phyloP scores from a whole-genome alignment of 2,329 filamentous ascomycete species.

The Leptographium procerum region DNA sequence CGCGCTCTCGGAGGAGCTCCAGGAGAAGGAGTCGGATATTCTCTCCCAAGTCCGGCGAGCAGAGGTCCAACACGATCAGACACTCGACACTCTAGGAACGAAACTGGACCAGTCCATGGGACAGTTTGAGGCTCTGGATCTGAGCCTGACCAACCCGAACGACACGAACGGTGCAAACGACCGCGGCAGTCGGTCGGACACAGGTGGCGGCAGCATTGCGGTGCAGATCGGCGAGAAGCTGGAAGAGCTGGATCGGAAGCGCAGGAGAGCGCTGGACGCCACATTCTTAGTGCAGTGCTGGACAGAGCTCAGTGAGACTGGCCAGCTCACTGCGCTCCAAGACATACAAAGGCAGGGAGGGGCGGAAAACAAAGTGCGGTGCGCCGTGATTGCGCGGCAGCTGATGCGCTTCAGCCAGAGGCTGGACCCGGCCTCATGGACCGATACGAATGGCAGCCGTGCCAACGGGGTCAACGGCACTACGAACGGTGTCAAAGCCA shows the following conservation, averaged over 20 bases:
- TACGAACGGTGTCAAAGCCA: conserved; percentile 30
- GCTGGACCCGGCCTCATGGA: conserved; percentile 68
- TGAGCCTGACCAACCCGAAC: conserved; percentile 58
- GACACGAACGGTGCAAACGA: conserved; percentile 25
- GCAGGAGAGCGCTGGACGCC: conserved; percentile 80
- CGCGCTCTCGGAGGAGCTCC: conserved; percentile 68
- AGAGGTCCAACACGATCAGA: conserved; percentile 84
- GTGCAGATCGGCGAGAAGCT: conserved; percentile 90
- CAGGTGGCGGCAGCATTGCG: conserved; percentile 68
- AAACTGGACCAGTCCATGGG: conserved; percentile 89
- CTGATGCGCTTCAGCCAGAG: conserved; percentile 88
- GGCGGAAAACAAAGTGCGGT: conserved; percentile 85
- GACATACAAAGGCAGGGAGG: conserved; percentile 76
- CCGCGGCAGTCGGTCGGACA: conserved; percentile 35
- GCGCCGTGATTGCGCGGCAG: conserved; percentile 86
- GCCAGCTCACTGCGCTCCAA: conserved; percentile 76
- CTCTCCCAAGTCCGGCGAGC: conserved; percentile 81
- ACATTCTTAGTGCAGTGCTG: conserved; percentile 95
- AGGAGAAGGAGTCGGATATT: conserved; percentile 82
- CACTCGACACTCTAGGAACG: conserved; percentile 72
- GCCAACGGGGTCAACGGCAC: conserved; percentile 36
- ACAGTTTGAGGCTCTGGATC: conserved; percentile 82
- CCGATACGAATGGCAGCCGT: conserved; percentile 41
- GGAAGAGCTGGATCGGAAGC: conserved; percentile 88
- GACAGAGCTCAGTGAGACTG: conserved; percentile 86